Base-by-base conservation (phyloP, 2,329 filamentous ascomycete species). In the Epichloe glyceriae region DNA sequence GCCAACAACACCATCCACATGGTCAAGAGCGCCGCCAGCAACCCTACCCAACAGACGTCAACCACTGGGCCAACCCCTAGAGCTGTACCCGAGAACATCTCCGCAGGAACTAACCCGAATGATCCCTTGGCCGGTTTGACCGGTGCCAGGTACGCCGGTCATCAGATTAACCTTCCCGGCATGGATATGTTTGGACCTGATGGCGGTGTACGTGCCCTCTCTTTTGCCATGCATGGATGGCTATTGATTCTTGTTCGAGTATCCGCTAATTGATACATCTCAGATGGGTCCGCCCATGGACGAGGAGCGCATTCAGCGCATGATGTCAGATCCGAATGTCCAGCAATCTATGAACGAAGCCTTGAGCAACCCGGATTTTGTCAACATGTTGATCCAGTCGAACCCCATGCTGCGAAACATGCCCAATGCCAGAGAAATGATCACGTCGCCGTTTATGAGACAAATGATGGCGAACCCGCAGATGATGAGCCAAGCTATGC, bases 11-110 rank as follows among this genome's bases (percentile, higher is more conserved):
- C 91, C 17, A 82, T 98, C 59, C 93, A 98, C 67, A 79, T 98
- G 61, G 93, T 98, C 61, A 96, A 95, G 75, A 94, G 89, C 64
- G 91, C 93, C 43, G 86, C 87, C 54, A 96, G 90, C 76, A 95
- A 94, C 62, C 73, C 76, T 42, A 60, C 74, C 44, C 69, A 71
- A 47, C 64, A 68, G 1, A 61, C 72, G 6, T 62, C 71, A 4
- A 61, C 72, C 43, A 64, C 71, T 15, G 63, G 71, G 22, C 61
- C 69, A 30, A 61, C 73, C 8, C 63, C 73, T 1, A 65, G 72
- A 33, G 71, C 77, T 4, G 73, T 79, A 1, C 74, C 80, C 42
- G 80, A 83, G 59, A 91, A 88, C 68, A 87, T 94, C 74, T 85
- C 87, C 17, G 83, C 88, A 34, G 87, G 87, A 44, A 77, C 86